Evolutionary conservation across 2,329 filamentous ascomycete species (phyloP), one percentile per base, ranked within the genome.

Genomic region (Paraphaeosphaeria sporulosa): DNA sequence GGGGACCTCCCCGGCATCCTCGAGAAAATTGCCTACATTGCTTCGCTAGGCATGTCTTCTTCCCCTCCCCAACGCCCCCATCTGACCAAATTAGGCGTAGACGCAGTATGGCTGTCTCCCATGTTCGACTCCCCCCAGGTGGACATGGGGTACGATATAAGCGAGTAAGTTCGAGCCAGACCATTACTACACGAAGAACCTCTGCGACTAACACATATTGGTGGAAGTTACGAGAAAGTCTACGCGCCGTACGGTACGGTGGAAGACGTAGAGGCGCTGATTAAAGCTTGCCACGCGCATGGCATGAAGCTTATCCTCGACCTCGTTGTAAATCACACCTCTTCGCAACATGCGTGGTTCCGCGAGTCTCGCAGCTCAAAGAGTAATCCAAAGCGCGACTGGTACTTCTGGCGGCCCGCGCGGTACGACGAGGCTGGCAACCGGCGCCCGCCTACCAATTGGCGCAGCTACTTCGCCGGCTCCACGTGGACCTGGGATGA

Each of bases 271-370:
- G 87, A 91, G 58, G 76, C 78, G 0, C 74, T 92, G 38, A 87
- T 91, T 52, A 71, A 82, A 27, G 85, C 85, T 48, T 83, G 86
- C 43, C 88, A 90, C 61, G 76, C 82, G 17, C 83, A 88, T 4
- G 87, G 84, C 3, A 91, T 93, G 85, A 87, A 86, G 65, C 77
- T 93, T 12, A 87, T 94, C 58, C 84, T 93, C 60, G 90, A 94
- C 70, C 81, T 94, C 3, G 91, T 94, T 1, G 85, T 93, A 62
- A 94, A 93, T 66, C 91, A 94, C 72, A 93, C 90, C 0, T 90
- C 87, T 2, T 86, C 90, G 64, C 83, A 91, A 72, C 89, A 92
- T 68, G 81, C 83, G 3, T 93, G 90, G 90, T 92, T 92, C 77
- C 82, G 86, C 50, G 85, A 91, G 69, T n/a, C n/a, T n/a, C n/a